Base-by-base conservation (phyloP, 1,139 yeast genomes). In the Kluyveromyces sp. region DNA sequence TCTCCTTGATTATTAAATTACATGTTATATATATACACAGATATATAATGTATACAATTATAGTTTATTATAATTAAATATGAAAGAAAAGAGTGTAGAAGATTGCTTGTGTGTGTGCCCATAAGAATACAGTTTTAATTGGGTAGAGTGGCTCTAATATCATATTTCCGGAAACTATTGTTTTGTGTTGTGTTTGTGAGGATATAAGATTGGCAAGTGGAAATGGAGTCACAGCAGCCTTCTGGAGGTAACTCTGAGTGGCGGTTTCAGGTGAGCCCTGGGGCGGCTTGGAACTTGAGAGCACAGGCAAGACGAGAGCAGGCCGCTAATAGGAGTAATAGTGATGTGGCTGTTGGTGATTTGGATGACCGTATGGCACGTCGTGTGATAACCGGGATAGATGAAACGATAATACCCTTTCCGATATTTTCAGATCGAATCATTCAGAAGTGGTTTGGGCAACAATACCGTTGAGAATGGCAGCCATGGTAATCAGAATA, bases 241-340 rank as follows among this genome's bases (percentile, higher is more conserved):
- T 21, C 43, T 21, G 29, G 26, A 27, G 34, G 33, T 15, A 41
- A 41, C 26, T 21, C 21, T 7, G 43, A 41, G 15, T 41, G 43
- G 43, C 43, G 35, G 33, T 41, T 34, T 35, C 43, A 41, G 34
- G 43, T 41, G 8, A 41, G 38, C 28, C 43, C 43, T 29, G 43
- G 43, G 4, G 39, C 43, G 8, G 43, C 43, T 34, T 41, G 43
- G 43, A 41, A 41, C 28, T 35, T 41, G 30, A 41, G 43, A 25
- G 15, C 43, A 4, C 43, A 41, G 25, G 39, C 43, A 21, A 41
- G 43, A 28, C 25, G 43, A 34, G 39, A 10, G 7, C 38, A 34
- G n/a, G 32, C 31, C 10, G 36, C 21, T 26, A 34, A 25, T 8
- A 40, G 30, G 27, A 27, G 30, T 38, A 10, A 15, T 15, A 25